Base-by-base conservation (phyloP, 2,329 filamentous ascomycete genomes). In the Diplodia intermedia region DNA sequence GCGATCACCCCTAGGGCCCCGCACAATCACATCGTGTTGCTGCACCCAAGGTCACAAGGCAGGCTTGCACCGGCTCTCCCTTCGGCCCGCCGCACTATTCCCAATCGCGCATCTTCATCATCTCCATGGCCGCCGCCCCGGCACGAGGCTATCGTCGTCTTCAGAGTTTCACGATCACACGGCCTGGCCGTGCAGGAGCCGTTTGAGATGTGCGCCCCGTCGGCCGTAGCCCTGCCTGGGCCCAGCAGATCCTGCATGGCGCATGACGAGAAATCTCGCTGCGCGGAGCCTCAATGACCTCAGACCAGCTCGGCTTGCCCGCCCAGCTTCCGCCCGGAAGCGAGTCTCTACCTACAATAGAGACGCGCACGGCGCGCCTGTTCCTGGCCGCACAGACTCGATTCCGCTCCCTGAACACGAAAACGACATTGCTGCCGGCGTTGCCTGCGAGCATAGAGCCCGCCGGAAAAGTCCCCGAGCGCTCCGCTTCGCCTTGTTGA, bases 11-110 rank as follows among this genome's bases (percentile, higher is more conserved):
- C 47, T 52, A 63, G 29, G 26, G 60, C 60, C 60, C 60, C 60
- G 60, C 60, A 63, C 40, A 62, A 62, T 62, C 57, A 49, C 57
- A n/a, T 62, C 40, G 57, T 62, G 40, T 49, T 63, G 60, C 60
- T 63, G 60, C 60, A 52, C 60, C n/a, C 43, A 31, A 23, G 60
- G 60, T 63, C 60, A 63, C 60, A 63, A 63, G 60, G 60, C 60
- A 52, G 43, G 47, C 31, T 62, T 62, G 57, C 15, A 33, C 43
- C 18, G 23, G 38, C 40, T 20, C 29, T 14, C 40, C 18, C 26
- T n/a, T 38, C 60, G 60, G 47, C 60, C 60, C 43, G 43, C 60
- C 47, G 60, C 43, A 12, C 60, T 26, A 63, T 29, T 9, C 26
- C 43, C 20, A 18, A 11, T 60, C 23, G 43, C 56, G 38, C 56